A percentile compares a stretch with the other conserved stretches of the same genome.
Conservation (phyloP, 2,329 filamentous ascomycete species). For the Ceratocystis destructans region DNA sequence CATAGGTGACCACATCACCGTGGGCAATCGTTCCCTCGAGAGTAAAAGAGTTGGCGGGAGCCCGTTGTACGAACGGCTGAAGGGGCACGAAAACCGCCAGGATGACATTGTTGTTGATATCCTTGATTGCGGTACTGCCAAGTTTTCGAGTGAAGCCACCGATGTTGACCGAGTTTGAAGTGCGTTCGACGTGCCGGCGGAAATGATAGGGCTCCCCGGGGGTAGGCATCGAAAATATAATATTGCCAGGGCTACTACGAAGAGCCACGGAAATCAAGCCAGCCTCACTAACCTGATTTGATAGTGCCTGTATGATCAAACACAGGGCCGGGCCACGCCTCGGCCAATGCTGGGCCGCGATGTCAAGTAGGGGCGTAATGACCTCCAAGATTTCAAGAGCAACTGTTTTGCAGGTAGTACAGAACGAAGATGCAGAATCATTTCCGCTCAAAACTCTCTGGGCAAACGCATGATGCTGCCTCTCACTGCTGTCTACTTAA, state of each 20-base stretch:
- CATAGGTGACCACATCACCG: conserved; percentile 15
- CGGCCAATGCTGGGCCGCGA: conserved; percentile 11
- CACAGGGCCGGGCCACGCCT: conserved; percentile 1
- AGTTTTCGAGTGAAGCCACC: not conserved
- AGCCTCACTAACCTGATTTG: conserved; percentile 7
- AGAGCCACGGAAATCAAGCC: conserved; percentile 14
- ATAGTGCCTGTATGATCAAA: conserved; percentile 8
- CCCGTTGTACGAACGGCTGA: conserved; percentile 7
- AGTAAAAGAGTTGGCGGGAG: not conserved
- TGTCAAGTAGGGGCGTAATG: conserved; percentile 14
- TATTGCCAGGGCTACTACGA: not conserved
- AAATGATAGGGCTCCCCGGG: conserved; percentile 15
- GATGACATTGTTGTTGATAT: not conserved
- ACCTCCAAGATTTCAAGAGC: conserved; percentile 8
- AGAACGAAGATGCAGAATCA: not conserved
- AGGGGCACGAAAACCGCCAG: conserved; percentile 10
- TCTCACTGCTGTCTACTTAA: not conserved
- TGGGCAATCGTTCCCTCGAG: not conserved
- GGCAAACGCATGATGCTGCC: not conserved
- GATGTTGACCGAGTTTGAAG: not conserved
- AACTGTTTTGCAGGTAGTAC: not conserved
- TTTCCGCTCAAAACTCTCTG: not conserved
- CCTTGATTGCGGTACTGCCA: not conserved
- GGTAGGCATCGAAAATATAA: conserved; percentile 9
- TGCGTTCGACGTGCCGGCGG: not conserved